Base-by-base conservation (phyloP, 225 moss, liverwort and hornwort species). In the Marchantia polymorpha region DNA sequence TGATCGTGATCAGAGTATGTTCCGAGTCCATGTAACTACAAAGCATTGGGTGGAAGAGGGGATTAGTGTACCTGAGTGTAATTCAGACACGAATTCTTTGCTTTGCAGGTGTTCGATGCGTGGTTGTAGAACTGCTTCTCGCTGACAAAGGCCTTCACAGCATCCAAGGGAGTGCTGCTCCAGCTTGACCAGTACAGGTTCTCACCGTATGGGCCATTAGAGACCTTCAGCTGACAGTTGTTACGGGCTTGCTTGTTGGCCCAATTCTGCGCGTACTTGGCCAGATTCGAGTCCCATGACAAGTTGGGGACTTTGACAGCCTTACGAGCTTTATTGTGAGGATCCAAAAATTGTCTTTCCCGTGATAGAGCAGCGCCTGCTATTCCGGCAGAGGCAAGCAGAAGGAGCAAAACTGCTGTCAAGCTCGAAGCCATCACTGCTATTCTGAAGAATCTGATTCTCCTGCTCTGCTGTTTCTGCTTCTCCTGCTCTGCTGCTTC, bases 111-210 rank as follows among this genome's bases (percentile, higher is more conserved):
- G 26, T 86, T 86, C 23, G 83, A 19, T 20, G 74, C 53, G 31
- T 86, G 81, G 59, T 81, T 15, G 81, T 86, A 83, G 65, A 64
- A 86, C 22, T 51, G 29, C 64, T 83, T 79, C 78, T 86, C 86
- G 8, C 26, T 2, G 4, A 78, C 69, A 81, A 81, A 86, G 12
- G 77, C 63, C 3, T 48, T 14, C 12, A 83, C 81, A 1, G 83
- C 86, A 7, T 81, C 78, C 22, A 10, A 23, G 26, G 83, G 77
- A 20, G 72, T 70, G 50, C 74, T 69, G 59, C 17, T 31, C 27
- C 69, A 27, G 46, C 86, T 83, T 5, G 73, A 16, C 81, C 75
- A 81, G 71, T 74, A 86, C 13, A 86, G 51, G 70, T 83, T 86
- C 51, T 86, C 86, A 17, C 83, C 86, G 23, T 83, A 86, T 3